These are phyloP conservation scores for Kernera saxatilis DNA, from an alignment of 345 rosid genomes.

Conservation along the genomic window DNA sequence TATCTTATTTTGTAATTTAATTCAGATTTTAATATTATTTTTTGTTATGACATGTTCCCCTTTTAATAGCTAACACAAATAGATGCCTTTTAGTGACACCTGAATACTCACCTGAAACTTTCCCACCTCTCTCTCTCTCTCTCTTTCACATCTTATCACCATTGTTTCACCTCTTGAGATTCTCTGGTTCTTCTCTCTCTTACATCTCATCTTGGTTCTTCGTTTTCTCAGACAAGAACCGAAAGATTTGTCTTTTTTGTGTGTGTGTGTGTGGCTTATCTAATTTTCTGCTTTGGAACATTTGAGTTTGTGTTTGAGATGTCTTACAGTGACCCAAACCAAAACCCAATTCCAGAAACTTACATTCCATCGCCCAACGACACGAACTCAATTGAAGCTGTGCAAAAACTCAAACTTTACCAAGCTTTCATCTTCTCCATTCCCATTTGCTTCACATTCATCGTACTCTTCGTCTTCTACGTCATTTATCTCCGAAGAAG, in stretches of 20 bases:
- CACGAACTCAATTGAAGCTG: conserved; percentile 30
- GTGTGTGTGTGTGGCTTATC: too few relatives aligned
- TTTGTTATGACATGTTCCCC: conserved; percentile 7
- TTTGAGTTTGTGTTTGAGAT: too few relatives aligned
- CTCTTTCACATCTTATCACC: conserved; percentile 8
- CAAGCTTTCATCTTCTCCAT: conserved; percentile 65
- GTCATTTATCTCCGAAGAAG: conserved; percentile 66
- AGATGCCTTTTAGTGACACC: conserved; percentile 13
- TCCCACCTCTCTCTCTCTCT: neutral
- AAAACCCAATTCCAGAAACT: conserved; percentile 22
- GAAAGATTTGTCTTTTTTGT: neutral
- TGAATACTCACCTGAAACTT: conserved; percentile 22
- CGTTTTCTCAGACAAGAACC: neutral
- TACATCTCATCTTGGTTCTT: neutral
- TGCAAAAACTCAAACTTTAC: conserved; percentile 40
- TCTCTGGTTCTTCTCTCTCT: too few relatives aligned
- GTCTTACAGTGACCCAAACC: conserved; percentile 37
- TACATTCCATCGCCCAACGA: conserved; percentile 25
- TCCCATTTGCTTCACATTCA: conserved; percentile 63
- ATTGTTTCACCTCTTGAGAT: neutral
- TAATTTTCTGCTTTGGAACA: too few relatives aligned
- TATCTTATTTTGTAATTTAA: neutral
- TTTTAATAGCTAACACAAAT: neutral
- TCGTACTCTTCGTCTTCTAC: conserved; percentile 64
- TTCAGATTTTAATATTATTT: neutral